Conservation (phyloP, 441 rosid species). For the Populus tomentosa region DNA sequence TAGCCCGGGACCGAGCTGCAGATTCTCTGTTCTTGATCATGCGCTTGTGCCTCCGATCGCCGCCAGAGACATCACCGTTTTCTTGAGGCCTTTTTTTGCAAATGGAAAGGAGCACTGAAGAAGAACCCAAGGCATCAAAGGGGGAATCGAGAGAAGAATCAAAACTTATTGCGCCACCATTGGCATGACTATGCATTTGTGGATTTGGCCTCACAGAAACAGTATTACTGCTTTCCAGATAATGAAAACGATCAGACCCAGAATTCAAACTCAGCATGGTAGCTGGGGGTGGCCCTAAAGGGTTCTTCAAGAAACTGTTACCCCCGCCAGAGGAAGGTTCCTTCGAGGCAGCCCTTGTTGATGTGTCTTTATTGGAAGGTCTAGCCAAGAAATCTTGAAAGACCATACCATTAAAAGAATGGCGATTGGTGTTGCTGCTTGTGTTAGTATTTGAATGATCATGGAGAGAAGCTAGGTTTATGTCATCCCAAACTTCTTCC, state of each 20-base stretch:
- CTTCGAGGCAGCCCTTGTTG: not conserved
- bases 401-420: slow-evolving; percentile 11
- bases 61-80: slow-evolving; percentile 20
- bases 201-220: slow-evolving; percentile 22
- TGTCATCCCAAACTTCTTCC: slow-evolving; percentile 54
- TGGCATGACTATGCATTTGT: slow-evolving; percentile 22
- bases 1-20: slow-evolving; percentile 76
- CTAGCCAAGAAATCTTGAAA: slow-evolving; percentile 48
- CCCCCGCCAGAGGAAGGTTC: not conserved
- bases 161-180: not conserved
- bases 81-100: slow-evolving; percentile 44
- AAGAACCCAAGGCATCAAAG: slow-evolving; percentile 30
- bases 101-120: slow-evolving; percentile 22
- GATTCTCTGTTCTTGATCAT: slow-evolving; percentile 85
- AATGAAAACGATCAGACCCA: slow-evolving; percentile 34
- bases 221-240: slow-evolving; percentile 21
- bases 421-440: not conserved
- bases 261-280: slow-evolving; percentile 53
- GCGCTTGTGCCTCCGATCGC: slow-evolving; percentile 46
- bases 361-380: slow-evolving; percentile 30
- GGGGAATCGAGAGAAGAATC: slow-evolving; percentile 28
- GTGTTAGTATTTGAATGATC: slow-evolving; percentile 8
- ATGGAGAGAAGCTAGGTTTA: slow-evolving; percentile 30
- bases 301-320: not conserved
- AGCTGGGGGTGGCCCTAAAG: slow-evolving; percentile 28